These are phyloP conservation scores for Marchantia paleacea DNA, from an alignment of 225 moss, liverwort and hornwort genomes.

Conservation along the genomic window DNA sequence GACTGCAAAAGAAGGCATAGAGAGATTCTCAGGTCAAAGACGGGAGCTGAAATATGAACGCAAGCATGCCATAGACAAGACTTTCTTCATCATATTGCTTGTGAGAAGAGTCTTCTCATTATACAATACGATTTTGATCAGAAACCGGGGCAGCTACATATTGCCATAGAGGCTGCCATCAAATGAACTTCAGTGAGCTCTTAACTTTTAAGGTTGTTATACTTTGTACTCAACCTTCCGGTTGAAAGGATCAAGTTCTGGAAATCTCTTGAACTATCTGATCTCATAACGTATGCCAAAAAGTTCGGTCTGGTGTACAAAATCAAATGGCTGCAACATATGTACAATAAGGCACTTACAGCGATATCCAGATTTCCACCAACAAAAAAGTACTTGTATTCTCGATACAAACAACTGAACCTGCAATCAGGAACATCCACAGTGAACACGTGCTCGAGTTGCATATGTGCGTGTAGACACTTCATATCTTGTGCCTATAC, in stretches of 20 bases:
- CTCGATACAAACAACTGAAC: constrained; percentile 93
- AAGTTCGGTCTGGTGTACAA: not conserved
- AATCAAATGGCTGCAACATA: not conserved
- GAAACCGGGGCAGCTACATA: too few species aligned
- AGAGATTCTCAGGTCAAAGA: too few species aligned
- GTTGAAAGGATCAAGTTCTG: not conserved
- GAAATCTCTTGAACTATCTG: not conserved
- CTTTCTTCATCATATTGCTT: too few species aligned
- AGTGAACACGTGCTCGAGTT: not conserved
- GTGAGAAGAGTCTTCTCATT: too few species aligned
- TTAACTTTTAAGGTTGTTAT: too few species aligned
- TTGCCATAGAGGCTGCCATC: too few species aligned
- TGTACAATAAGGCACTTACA: constrained; percentile 32
- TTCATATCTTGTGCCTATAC: not conserved
- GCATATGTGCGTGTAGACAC: not conserved
- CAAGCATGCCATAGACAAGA: too few species aligned
- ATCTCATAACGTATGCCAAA: not conserved
- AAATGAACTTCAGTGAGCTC: too few species aligned
- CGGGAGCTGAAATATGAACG: too few species aligned
- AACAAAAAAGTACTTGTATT: constrained; percentile 89
- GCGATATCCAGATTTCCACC: constrained; percentile 57
- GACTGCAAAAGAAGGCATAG: constrained; percentile 39
- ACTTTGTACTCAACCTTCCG: too few species aligned
- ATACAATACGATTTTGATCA: too few species aligned
- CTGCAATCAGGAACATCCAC: constrained; percentile 35